phyloP scores from a whole-genome alignment of 805 yeast species.

The Groenewaldozyma salmanticensis region DNA sequence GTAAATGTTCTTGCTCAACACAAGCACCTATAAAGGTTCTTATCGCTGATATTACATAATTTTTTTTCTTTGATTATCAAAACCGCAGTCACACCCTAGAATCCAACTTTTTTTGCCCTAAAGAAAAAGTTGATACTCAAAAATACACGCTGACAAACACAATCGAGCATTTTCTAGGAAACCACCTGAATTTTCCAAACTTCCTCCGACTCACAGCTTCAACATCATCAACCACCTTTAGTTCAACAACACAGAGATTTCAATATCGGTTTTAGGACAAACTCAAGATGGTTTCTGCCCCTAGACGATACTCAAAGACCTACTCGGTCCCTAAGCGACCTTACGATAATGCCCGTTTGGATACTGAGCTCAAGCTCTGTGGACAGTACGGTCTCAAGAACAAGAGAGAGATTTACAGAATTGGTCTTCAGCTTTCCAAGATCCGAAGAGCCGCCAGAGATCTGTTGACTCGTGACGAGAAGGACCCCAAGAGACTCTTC shows the following conservation, averaged over 20 bases:
- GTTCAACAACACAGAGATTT: neutral
- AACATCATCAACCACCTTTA: neutral
- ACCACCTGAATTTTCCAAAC: too few relatives aligned
- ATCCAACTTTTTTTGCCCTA: too few relatives aligned
- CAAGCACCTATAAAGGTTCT: too few relatives aligned
- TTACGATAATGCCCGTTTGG: slow-evolving; percentile 98
- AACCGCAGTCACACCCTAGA: too few relatives aligned
- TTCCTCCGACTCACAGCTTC: neutral
- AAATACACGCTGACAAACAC: too few relatives aligned
- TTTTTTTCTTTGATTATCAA: too few relatives aligned
- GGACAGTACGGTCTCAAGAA: slow-evolving; percentile 99
- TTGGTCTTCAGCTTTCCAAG: slow-evolving; percentile 97
- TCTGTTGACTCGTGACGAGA: slow-evolving; percentile 98
- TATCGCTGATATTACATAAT: too few relatives aligned
- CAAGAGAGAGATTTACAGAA: slow-evolving; percentile 99
- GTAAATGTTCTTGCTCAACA: too few relatives aligned
- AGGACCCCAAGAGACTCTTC: slow-evolving; percentile 99
- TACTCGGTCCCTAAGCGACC: slow-evolving; percentile 99
- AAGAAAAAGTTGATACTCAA: too few relatives aligned
- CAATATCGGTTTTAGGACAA: too few relatives aligned
- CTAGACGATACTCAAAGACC: slow-evolving; percentile 99
- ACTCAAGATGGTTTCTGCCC: slow-evolving; percentile 47
- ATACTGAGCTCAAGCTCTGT: slow-evolving; percentile 97
- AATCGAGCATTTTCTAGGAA: too few relatives aligned
- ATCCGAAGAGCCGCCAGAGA: slow-evolving; percentile 99